phyloP scores from a whole-genome alignment of 1,284 basidiomycete genomes.

The Exobasidium cylindrosporum region DNA sequence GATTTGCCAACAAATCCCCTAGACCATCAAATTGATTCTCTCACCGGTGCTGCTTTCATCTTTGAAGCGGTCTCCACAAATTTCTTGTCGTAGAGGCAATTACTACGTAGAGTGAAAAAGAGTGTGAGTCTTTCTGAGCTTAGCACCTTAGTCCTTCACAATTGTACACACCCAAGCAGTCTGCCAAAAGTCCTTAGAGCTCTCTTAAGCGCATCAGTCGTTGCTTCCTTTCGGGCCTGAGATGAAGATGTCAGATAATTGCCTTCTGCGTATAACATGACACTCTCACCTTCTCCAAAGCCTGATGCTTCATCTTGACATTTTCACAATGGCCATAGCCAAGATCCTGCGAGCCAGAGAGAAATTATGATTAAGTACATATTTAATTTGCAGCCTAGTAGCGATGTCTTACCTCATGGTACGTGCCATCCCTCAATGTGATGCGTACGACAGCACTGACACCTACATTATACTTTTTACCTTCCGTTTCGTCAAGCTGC shows the following conservation, averaged over 20 bases:
- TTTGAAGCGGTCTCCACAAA: conserved; percentile 5
- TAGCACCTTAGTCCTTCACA: background rate
- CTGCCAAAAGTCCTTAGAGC: conserved; percentile 89
- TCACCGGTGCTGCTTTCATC: conserved; percentile 9
- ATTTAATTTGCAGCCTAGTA: background rate
- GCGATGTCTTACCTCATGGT: conserved; percentile 64
- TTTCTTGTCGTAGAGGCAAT: conserved; percentile 21
- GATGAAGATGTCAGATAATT: background rate
- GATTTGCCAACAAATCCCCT: too few species aligned
- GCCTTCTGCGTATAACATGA: background rate
- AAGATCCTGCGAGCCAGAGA: conserved; percentile 27
- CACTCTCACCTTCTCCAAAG: conserved; percentile 72
- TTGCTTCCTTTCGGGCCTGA: conserved; percentile 88
- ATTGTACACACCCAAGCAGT: conserved; percentile 64
- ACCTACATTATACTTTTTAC: conserved; percentile 68
- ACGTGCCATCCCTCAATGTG: conserved; percentile 80
- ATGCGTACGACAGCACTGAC: conserved; percentile 82
- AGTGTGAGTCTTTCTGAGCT: too few species aligned
- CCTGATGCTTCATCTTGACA: conserved; percentile 74
- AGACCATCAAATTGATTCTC: too few species aligned
- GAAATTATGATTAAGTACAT: background rate
- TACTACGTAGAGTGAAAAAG: background rate
- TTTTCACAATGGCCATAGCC: conserved; percentile 88
- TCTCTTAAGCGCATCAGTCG: conserved; percentile 90
- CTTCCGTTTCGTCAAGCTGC: conserved; percentile 59